phyloP scores from a whole-genome alignment of 208 protist species.

The Naegleria lovaniensis region DNA sequence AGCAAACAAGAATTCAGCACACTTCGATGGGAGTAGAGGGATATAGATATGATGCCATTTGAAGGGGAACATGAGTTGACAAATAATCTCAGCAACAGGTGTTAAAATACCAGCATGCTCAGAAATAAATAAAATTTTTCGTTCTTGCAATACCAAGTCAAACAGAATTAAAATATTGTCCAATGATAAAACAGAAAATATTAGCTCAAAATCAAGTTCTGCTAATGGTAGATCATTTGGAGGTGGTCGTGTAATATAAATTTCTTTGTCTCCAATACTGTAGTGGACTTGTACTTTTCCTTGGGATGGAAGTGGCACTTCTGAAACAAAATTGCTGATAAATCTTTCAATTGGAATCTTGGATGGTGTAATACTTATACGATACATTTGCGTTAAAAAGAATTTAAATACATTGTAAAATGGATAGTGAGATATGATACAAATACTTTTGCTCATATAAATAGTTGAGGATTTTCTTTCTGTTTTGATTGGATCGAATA shows the following conservation, averaged over 20 bases:
- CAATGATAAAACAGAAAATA: neutral
- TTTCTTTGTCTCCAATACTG: neutral
- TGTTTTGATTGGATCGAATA: neutral
- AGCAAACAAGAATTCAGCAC: conserved; percentile 32
- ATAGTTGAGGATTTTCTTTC: neutral
- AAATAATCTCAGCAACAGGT: neutral
- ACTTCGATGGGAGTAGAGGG: conserved; percentile 29
- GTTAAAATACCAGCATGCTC: neutral
- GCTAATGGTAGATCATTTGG: conserved; percentile 18
- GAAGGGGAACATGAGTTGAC: conserved; percentile 26
- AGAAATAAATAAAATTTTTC: conserved; percentile 17
- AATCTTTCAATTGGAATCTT: conserved; percentile 27
- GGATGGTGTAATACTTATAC: neutral
- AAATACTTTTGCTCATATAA: conserved; percentile 15
- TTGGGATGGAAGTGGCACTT: conserved; percentile 22
- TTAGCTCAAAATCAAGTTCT: conserved; percentile 20
- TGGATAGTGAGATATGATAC: conserved; percentile 24
- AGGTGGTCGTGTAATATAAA: conserved; percentile 18
- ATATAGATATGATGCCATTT: conserved; percentile 42
- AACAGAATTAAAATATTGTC: conserved; percentile 22
- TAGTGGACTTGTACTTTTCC: conserved; percentile 4
- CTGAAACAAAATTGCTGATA: conserved; percentile 7
- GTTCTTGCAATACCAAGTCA: neutral
- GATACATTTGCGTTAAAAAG: conserved; percentile 25
- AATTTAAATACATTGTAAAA: conserved; percentile 24